Evolutionary conservation across 306 rosid genomes (phyloP).

Genomic region (Ormosia emarginata): DNA sequence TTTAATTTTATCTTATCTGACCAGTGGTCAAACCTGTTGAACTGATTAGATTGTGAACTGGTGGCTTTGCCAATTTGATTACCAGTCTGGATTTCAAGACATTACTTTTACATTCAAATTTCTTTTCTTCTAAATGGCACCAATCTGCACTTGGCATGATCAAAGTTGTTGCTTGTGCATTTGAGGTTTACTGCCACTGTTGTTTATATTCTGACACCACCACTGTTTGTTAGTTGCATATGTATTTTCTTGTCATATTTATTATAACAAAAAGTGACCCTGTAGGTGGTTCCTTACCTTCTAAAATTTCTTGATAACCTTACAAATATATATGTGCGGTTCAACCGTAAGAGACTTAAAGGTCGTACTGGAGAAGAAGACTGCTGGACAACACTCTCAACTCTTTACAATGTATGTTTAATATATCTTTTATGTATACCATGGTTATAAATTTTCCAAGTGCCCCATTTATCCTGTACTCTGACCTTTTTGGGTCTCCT

Average conservation of each 20-base stretch:
- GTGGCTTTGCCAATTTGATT: background rate
- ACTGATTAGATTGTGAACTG: background rate
- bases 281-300: conserved; percentile 94
- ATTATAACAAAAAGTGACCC: background rate
- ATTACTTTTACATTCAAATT: background rate
- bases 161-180: background rate
- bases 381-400: conserved; percentile 86
- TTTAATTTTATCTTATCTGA: background rate
- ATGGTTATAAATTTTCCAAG: background rate
- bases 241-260: background rate
- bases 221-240: background rate
- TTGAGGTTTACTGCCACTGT: background rate
- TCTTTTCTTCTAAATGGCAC: background rate
- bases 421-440: conserved; percentile 10
- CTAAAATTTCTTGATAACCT: conserved; percentile 92
- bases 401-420: conserved; percentile 73
- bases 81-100: background rate
- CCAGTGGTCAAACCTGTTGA: background rate
- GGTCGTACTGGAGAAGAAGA: conserved; percentile 98
- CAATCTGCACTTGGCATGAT: background rate
- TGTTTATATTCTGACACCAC: background rate
- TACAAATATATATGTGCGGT: conserved; percentile 90
- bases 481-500: background rate
- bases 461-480: background rate
- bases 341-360: conserved; percentile 97